Conservation (phyloP, 2,329 filamentous ascomycete genomes). For the Nemania sp. region DNA sequence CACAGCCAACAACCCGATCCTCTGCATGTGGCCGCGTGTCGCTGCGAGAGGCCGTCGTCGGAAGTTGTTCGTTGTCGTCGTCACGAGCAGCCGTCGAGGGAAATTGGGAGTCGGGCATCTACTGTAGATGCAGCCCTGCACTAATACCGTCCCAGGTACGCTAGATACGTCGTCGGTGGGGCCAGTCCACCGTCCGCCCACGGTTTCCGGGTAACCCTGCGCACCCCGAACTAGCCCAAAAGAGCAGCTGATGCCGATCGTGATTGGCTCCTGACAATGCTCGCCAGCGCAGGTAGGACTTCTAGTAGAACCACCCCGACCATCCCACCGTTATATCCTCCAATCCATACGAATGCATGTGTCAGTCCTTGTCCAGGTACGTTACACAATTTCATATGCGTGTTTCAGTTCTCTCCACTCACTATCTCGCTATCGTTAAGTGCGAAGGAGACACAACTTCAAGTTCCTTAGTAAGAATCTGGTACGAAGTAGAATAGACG, state of each 20-base stretch:
- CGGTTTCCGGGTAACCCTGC: background rate
- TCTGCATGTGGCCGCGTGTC: background rate
- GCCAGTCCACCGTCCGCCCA: background rate
- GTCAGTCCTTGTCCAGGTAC: background rate
- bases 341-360: background rate
- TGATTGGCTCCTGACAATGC: slow-evolving; percentile 19
- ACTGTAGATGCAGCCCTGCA: background rate
- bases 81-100: slow-evolving; percentile 15
- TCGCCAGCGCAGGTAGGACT: background rate
- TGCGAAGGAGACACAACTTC: too few relatives aligned
- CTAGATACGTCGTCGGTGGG: slow-evolving; percentile 21
- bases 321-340: too few relatives aligned
- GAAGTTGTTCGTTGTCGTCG: slow-evolving; percentile 13
- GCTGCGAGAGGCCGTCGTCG: slow-evolving; percentile 10
- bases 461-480: too few relatives aligned
- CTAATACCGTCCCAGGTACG: too few relatives aligned
- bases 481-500: too few relatives aligned
- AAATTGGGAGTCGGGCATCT: slow-evolving; percentile 25
- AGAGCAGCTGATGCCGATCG: slow-evolving; percentile 12
- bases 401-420: background rate
- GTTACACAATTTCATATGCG: background rate
- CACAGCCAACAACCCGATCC: background rate
- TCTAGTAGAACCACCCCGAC: too few relatives aligned
- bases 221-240: slow-evolving; percentile 14
- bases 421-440: too few relatives aligned